Percentiles rank a stretch among this genome's conserved stretches.
These are phyloP conservation scores for Talaromyces marneffei DNA, from an alignment of 2,329 filamentous ascomycete species.

Conservation along the genomic window DNA sequence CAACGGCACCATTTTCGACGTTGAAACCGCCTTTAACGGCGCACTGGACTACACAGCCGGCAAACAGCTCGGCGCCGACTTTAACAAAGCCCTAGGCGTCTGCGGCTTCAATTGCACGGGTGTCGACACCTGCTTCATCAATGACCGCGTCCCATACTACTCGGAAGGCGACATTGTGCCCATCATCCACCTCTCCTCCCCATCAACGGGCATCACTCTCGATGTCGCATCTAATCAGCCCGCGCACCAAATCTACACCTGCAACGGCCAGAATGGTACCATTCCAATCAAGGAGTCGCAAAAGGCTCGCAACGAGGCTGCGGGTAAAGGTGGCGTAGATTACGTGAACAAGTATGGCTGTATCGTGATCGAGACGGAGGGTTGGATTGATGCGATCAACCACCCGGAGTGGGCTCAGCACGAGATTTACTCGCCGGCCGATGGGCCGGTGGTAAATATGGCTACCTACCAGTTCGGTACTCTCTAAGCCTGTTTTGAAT, in stretches of 20 bases:
- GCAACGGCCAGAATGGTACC: slow-evolving; percentile 67
- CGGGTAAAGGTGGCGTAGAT: slow-evolving; percentile 43
- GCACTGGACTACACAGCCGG: slow-evolving; percentile 62
- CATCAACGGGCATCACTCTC: slow-evolving; percentile 71
- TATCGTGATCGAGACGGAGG: slow-evolving; percentile 84
- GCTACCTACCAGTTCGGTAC: slow-evolving; percentile 43
- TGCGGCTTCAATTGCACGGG: slow-evolving; percentile 79
- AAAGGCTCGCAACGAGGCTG: slow-evolving; percentile 50
- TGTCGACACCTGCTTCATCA: slow-evolving; percentile 60
- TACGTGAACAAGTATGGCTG: slow-evolving; percentile 66
- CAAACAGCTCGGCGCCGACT: slow-evolving; percentile 70
- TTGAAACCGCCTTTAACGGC: slow-evolving; percentile 61
- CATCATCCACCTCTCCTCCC: slow-evolving; percentile 59
- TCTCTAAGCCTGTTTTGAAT: background rate
- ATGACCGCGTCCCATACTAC: slow-evolving; percentile 39
- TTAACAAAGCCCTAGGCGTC: slow-evolving; percentile 60
- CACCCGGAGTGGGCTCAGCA: slow-evolving; percentile 76
- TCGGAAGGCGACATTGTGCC: slow-evolving; percentile 31
- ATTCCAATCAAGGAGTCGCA: slow-evolving; percentile 39
- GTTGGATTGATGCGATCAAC: slow-evolving; percentile 92
- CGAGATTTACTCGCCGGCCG: slow-evolving; percentile 38
- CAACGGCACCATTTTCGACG: slow-evolving; percentile 67
- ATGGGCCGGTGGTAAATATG: slow-evolving; percentile 38
- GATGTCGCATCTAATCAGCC: slow-evolving; percentile 79
- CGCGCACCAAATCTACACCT: slow-evolving; percentile 83